Base-by-base conservation (phyloP, 495 filamentous ascomycete genomes). In the Arthonia radiata region DNA sequence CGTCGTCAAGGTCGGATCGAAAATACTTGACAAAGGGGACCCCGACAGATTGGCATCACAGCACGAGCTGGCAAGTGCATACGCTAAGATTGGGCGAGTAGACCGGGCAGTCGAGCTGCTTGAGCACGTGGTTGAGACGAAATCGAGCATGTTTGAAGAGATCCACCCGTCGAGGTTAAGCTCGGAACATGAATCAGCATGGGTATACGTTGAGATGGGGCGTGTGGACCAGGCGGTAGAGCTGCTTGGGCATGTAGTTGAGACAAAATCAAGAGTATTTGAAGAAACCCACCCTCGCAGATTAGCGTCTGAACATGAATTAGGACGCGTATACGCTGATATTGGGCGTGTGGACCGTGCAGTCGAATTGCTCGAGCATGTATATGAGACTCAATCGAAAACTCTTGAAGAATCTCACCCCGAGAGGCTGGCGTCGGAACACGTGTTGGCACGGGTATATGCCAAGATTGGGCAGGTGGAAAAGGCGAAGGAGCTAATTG, bases 401-500 rank as follows among this genome's bases (percentile, higher is more conserved):
- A n/a, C n/a, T n/a, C n/a, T n/a, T n/a, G n/a, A n/a, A n/a, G n/a
- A n/a, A n/a, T n/a, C n/a, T n/a, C n/a, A n/a, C n/a, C n/a, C n/a
- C n/a, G n/a, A 27, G 23, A 24, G 26, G 9, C 31, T 37, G 13
- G 23, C 31, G 18, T 37, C 35, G 13, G 24, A 37, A 28, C 23
- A 31, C 13, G 15, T n/a, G 6, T 60, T 97, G 10, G 78, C 86
- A 1, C 53, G 76, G 34, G 79, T 70, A 24, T 75, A 90, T 37
- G 83, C 93, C 48, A 65, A 70, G 30, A 70, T 72, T 27, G 73
- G 72, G 4, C 74, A 93, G 53, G 43, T 64, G 4, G 74, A 81
- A 24, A 90, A 81, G 42, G 67, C 86, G 24, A 81, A 79, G 41
- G 57, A 60, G 26, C 25, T 39, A 19, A 19, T 36, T 10, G 29